Base-by-base conservation (phyloP, 2,329 filamentous ascomycete genomes). In the Ophiostoma ips region DNA sequence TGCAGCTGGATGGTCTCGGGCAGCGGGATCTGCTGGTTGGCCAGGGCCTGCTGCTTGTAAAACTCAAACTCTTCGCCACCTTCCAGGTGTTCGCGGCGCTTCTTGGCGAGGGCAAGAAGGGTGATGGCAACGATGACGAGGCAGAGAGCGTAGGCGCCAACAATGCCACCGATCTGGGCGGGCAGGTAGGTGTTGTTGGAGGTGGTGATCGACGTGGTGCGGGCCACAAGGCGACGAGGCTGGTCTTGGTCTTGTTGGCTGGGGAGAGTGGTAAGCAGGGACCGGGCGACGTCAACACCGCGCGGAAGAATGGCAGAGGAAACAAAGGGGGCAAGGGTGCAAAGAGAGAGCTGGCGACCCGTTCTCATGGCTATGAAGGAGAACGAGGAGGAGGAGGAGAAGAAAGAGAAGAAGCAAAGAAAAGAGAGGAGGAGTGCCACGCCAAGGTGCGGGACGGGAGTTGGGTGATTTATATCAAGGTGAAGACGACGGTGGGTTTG, bases 61-160 rank as follows among this genome's bases (percentile, higher is more conserved):
- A 58, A 66, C 57, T 66, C 72, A 64, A 60, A 73, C 60, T 71
- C 75, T 63, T 71, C 76, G 62, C 64, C 79, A 64, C 63, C 69
- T 47, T 62, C 60, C 41, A 80, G 64, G 53, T 70, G 73, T 46
- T 73, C 67, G 21, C 75, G 73, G 19, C 76, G 70, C 52, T 64
- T 71, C 62, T 72, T 78, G 48, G 74, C 68, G 8, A 87, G 71
- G 19, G 76, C 63, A 38, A 87, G 69, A 8, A 88, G 69, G 44
- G 77, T 68, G 33, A 78, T 70, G 58, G 86, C 81, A 59, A 92
- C 78, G 59, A 92, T 65, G 59, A 87, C 72, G 61, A 94, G 73
- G 34, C 80, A 85, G 53, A 87, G 64, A 52, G 89, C 73, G 77
- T 95, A 95, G 52, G 85, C 82, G 54, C 82, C 87, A 52, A 90